Base-by-base conservation (phyloP, 1,284 basidiomycete genomes). In the Cryptococcus depauperatus region DNA sequence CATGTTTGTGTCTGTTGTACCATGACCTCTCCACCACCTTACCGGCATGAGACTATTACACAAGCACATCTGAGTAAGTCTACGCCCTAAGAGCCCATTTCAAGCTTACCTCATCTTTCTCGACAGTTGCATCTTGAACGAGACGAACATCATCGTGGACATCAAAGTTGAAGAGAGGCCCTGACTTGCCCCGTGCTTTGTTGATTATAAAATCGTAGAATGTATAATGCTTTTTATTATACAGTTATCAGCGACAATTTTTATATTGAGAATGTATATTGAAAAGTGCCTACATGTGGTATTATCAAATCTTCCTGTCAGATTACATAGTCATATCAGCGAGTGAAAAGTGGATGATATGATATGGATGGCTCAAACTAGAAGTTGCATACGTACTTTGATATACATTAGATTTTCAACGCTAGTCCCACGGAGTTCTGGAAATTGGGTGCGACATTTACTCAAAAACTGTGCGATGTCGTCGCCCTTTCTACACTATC, bases 141-240 rank as follows among this genome's bases (percentile, higher is more conserved):
- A 99, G 70, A 4, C 95, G 85, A 9, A 98, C 85, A 65, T 99
- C 93, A 64, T 98, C 93, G 69, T 98, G 93, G 6, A 97, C 95
- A 68, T 99, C 95, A 68, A 99, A 99, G 70, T 89, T 95, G 76
- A 99, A 99, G 43, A 99, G 72, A 1, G 93, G 93, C 0, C 93
- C 95, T 0, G 91, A 96, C 71, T 98, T 98, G 18, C 95, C 95
- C 23, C 95, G 82, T 3, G 93, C 90, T 73, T 96, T 96, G 77
- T 96, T 95, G 56, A 97, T 77, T 60, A 98, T 95, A 57, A 98
- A 97, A 71, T 96, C 89, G 70, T 97, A 98, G 66, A 98, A 97
- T 3, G 91, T 95, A 69, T 96, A 82, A 67, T 98, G 93, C 85
- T 97, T 66, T 5, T 37, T 13, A 11, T 37, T 19, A 22, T 14